A percentile compares a stretch with the other conserved stretches of the same genome.
Conservation (phyloP, 169 alveolate genomes). For the Perkinsus olseni region DNA sequence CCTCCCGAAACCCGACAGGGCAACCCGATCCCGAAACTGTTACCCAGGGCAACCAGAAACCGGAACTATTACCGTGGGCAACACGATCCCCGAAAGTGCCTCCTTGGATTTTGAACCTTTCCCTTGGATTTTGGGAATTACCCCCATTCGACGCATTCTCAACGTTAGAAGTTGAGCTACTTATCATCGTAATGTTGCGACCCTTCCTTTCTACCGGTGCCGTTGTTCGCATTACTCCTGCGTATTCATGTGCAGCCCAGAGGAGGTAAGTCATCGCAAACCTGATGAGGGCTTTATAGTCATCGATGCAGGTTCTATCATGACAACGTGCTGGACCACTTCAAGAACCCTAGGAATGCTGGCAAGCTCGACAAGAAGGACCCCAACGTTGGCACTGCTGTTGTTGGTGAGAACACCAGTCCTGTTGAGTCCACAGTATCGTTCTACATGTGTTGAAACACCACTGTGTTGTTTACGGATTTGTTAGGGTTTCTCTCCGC, state of each 20-base stretch:
- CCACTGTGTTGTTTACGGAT: not conserved
- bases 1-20: no score
- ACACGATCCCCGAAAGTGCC: no score
- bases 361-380: conserved; percentile 57
- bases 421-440: no score
- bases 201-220: not conserved
- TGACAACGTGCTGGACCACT: conserved; percentile 79
- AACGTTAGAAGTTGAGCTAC: no score
- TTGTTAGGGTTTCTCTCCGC: no score
- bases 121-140: no score
- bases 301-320: conserved; percentile 24
- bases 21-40: no score
- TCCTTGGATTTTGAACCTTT: no score
- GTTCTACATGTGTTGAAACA: no score
- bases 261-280: not conserved
- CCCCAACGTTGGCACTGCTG: conserved; percentile 20
- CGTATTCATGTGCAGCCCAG: not conserved
- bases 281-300: not conserved
- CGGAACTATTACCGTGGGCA: no score
- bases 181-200: not conserved
- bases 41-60: no score
- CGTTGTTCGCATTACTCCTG: not conserved
- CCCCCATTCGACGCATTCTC: no score
- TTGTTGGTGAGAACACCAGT: not conserved
- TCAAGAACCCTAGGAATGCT: conserved; percentile 81